These are phyloP conservation scores for Debaryomycetaceae sp. DNA, from an alignment of 1,139 yeast species.

Conservation along the genomic window DNA sequence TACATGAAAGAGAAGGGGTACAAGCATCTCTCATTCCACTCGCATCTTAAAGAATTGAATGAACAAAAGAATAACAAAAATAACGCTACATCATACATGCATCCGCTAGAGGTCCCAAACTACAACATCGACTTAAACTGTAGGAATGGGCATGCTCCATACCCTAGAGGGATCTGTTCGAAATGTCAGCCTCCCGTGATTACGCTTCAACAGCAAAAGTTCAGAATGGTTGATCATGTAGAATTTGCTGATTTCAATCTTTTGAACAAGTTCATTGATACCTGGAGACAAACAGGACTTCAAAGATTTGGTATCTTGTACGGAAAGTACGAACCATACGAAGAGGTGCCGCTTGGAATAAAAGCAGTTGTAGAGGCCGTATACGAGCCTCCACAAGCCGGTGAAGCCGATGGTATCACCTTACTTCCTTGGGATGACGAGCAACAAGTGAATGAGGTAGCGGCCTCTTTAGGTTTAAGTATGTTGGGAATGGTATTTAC, in stretches of 20 bases:
- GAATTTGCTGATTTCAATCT: conserved; percentile 76
- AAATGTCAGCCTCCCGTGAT: conserved; percentile 96
- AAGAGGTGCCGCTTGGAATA: conserved; percentile 84
- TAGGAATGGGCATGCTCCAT: conserved; percentile 80
- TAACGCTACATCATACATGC: conserved; percentile 62
- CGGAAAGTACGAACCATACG: conserved; percentile 77
- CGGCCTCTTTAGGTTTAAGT: conserved; percentile 56
- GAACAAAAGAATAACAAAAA: conserved; percentile 64
- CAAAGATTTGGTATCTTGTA: conserved; percentile 85
- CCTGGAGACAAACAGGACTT: conserved; percentile 85
- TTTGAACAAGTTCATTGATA: conserved; percentile 77
- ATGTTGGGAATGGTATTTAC: conserved; percentile 86
- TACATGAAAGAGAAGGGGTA: conserved; percentile 74
- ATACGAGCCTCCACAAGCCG: conserved; percentile 88
- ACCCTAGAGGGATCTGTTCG: conserved; percentile 95
- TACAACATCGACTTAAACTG: conserved; percentile 65
- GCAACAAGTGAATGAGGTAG: conserved; percentile 50
- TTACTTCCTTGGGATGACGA: conserved; percentile 63
- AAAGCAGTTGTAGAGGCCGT: conserved; percentile 93
- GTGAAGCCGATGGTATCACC: conserved; percentile 81
- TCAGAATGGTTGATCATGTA: conserved; percentile 96
- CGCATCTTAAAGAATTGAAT: conserved; percentile 71
- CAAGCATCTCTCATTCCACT: conserved; percentile 86
- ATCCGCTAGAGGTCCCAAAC: conserved; percentile 74
- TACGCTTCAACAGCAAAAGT: conserved; percentile 83